A percentile compares a stretch with the other conserved stretches of the same genome.
Conservation (phyloP, 345 rosid species). For the Clausena lansium region DNA sequence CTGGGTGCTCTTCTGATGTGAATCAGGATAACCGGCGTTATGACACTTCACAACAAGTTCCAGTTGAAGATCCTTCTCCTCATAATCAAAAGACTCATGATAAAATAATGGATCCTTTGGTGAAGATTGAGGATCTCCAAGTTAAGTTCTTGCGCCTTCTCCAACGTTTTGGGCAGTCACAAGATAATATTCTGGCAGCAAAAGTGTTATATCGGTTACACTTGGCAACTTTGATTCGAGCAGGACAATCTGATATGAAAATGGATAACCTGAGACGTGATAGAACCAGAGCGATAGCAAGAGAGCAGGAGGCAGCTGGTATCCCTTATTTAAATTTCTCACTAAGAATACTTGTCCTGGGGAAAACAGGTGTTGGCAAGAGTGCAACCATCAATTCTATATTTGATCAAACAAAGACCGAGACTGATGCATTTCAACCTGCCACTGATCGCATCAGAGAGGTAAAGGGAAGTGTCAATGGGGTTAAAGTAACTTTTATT, state of each 20-base stretch:
- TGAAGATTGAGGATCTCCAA: constrained; percentile 63
- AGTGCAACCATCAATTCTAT: constrained; percentile 95
- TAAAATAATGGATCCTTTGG: constrained; percentile 47
- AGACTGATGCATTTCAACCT: constrained; percentile 77
- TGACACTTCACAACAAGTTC: constrained; percentile 35
- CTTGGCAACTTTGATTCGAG: constrained; percentile 74
- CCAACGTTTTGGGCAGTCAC: constrained; percentile 55
- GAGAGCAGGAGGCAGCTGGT: constrained; percentile 71
- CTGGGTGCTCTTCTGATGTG: constrained; percentile 39
- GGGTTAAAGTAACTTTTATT: constrained; percentile 72
- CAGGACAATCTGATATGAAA: constrained; percentile 66
- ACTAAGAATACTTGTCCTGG: constrained; percentile 70
- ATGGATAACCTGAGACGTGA: constrained; percentile 45
- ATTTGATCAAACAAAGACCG: constrained; percentile 60
- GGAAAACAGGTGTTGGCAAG: constrained; percentile 97
- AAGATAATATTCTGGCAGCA: constrained; percentile 62
- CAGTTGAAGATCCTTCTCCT: constrained; percentile 39
- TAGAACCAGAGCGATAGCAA: constrained; percentile 55
- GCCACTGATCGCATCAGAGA: constrained; percentile 66
- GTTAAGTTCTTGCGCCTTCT: constrained; percentile 72
- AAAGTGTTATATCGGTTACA: constrained; percentile 81
- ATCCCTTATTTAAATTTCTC: constrained; percentile 67
- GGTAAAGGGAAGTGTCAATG: constrained; percentile 61
- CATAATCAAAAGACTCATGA: constrained; percentile 16
- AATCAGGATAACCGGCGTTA: constrained; percentile 37